Evolutionary conservation across 202 grass and related monocot species (phyloP).

Genomic region (Bolboschoenoplectus hybrid): DNA sequence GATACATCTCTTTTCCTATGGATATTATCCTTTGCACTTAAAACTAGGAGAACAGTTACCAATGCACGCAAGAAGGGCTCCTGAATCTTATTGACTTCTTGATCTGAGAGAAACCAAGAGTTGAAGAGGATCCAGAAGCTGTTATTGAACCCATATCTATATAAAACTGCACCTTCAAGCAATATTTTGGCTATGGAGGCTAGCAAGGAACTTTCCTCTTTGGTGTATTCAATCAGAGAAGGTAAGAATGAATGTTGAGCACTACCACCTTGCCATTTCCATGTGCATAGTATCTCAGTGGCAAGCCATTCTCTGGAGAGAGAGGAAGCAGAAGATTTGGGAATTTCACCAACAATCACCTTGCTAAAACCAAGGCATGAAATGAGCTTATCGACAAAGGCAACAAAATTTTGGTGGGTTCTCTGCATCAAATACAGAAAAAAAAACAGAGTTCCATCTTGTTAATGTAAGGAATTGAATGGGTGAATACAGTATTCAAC

Average conservation of each 20-base stretch:
- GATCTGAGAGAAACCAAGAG: conserved; percentile 68
- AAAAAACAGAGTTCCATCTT: background rate
- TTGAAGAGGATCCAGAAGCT: conserved; percentile 76
- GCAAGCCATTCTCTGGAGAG: conserved; percentile 76
- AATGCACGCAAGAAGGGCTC: conserved; percentile 76
- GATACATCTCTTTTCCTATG: conserved; percentile 59
- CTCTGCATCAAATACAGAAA: conserved; percentile 56
- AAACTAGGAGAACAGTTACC: conserved; percentile 60
- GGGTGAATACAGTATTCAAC: background rate
- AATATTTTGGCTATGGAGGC: conserved; percentile 59
- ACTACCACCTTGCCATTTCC: conserved; percentile 69
- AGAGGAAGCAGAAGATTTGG: conserved; percentile 46
- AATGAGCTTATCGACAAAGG: conserved; percentile 76
- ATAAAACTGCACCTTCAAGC: conserved; percentile 58
- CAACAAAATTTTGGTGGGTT: conserved; percentile 57
- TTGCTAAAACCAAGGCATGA: conserved; percentile 67
- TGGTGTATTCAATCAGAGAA: conserved; percentile 63
- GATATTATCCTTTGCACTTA: conserved; percentile 48
- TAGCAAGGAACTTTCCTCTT: conserved; percentile 48
- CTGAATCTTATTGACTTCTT: conserved; percentile 72
- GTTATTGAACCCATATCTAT: conserved; percentile 36
- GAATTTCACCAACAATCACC: conserved; percentile 67
- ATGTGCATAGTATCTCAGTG: conserved; percentile 80
- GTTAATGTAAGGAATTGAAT: conserved; percentile 3
- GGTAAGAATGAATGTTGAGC: conserved; percentile 66